Evolutionary conservation across 768 basidiomycete species (phyloP), one percentile per base, ranked within the genome.

Genomic region (Russula sp.): DNA sequence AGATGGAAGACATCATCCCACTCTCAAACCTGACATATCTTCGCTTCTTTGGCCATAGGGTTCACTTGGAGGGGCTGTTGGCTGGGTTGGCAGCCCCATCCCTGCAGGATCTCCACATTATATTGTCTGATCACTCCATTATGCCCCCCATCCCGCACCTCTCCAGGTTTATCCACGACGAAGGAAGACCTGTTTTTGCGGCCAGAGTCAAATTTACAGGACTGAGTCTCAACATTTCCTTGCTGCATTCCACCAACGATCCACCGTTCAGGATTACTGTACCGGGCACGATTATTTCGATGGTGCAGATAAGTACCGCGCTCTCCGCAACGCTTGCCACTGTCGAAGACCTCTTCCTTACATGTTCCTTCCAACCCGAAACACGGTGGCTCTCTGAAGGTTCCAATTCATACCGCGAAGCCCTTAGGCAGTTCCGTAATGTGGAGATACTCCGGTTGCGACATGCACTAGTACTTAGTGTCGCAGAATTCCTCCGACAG

Each of bases 61-160:
- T 2, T 39, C 31, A 27, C 14, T 52, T 63, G 34, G 18, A 63
- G 7, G 14, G 6, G 11, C 34, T 63, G 1, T 1, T 57, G 35
- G 40, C 35, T 11, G 34, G 49, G 16, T 37, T 62, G 16, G 4
- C 34, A 16, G 61, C 42, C 16, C 55, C 61, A 14, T 62, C 48
- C 31, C 22, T 62, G 6, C 55, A 52, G 22, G 40, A 50, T 39
- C 6, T 57, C 31, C 0, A 40, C 13, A 3, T 52, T 14, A 1
- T 4, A 2, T 1, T 27, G 2, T 9, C 1, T 8, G 11, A 20
- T 31, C 1, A 0, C 42, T 11, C 4, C 0, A 22, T 14, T 22
- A n/a, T 2, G 1, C 2, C 10, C n/a, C 14, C 51, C 16, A 4
- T 47, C 37, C 44, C 37, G 1, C 35, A 40, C 27, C n/a, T 63